Conservation (phyloP, 1,284 basidiomycete species). For the Golubevia pallescens region DNA sequence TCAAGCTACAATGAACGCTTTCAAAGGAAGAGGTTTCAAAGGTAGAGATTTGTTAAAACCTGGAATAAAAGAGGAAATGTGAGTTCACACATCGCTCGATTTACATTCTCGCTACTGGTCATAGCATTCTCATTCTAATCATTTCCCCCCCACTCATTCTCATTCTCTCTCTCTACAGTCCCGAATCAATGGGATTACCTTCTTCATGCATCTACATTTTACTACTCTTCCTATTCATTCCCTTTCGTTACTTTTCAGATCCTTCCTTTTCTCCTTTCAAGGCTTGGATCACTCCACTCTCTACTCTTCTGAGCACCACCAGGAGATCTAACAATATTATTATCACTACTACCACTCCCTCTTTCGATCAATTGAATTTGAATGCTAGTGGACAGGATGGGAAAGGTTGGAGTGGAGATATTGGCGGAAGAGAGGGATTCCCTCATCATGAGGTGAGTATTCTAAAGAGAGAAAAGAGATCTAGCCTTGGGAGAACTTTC, state of each 20-base stretch:
- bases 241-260: conserved; percentile 45
- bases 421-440: conserved; percentile 70
- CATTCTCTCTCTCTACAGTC: conserved; percentile 69
- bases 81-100: not conserved
- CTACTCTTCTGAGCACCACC: conserved; percentile 15
- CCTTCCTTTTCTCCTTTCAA: conserved; percentile 19
- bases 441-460: conserved; percentile 75
- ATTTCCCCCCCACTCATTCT: conserved; percentile 3
- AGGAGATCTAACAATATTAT: too few relatives aligned
- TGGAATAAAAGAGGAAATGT: conserved; percentile 9
- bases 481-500: too few relatives aligned
- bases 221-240: conserved; percentile 68
- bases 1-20: conserved; percentile 28
- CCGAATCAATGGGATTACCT: conserved; percentile 90
- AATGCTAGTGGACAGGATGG: not conserved
- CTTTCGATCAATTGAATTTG: too few relatives aligned
- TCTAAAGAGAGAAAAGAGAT: too few relatives aligned
- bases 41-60: conserved; percentile 55
- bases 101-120: not conserved
- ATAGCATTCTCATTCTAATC: not conserved
- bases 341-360: too few relatives aligned
- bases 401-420: conserved; percentile 33
- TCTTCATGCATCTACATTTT: conserved; percentile 88
- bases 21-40: conserved; percentile 39
- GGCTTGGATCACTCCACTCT: conserved; percentile 27